A percentile compares a stretch with the other conserved stretches of the same genome.
phyloP scores from a whole-genome alignment of 345 rosid species.

The Eucalyptus cloeziana region DNA sequence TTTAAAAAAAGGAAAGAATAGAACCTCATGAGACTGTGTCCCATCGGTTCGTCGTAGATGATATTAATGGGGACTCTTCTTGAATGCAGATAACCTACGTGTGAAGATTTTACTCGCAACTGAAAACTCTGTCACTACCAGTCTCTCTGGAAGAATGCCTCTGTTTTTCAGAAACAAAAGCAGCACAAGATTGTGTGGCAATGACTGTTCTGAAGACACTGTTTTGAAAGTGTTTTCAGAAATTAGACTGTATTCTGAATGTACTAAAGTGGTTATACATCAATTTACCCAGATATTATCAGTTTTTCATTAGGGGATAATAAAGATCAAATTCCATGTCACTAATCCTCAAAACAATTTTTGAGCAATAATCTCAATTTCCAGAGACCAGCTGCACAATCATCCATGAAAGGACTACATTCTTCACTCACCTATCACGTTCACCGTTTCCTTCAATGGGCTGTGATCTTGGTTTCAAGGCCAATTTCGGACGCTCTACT shows the following conservation, averaged over 20 bases:
- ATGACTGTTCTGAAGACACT: not conserved
- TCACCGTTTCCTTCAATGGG: slow-evolving; percentile 37
- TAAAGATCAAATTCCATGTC: not conserved
- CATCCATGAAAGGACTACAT: not conserved
- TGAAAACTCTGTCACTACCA: not conserved
- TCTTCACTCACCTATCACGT: slow-evolving; percentile 36
- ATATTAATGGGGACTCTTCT: not conserved
- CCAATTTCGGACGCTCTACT: slow-evolving; percentile 48
- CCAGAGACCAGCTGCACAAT: not conserved
- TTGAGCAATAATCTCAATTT: not conserved
- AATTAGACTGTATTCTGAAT: not conserved
- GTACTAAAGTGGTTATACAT: not conserved
- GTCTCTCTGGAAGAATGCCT: not conserved
- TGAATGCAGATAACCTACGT: not conserved
- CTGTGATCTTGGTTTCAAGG: slow-evolving; percentile 52
- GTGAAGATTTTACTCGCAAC: not conserved
- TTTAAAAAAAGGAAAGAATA: not conserved
- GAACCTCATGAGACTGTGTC: not conserved
- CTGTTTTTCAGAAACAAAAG: not conserved
- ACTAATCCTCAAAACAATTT: not conserved
- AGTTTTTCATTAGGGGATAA: not conserved
- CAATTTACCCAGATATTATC: not conserved
- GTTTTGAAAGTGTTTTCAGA: not conserved
- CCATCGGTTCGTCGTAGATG: not conserved
- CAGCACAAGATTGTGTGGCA: not conserved